Conservation (phyloP, 139 green algal genomes). For the Chara braunii region DNA sequence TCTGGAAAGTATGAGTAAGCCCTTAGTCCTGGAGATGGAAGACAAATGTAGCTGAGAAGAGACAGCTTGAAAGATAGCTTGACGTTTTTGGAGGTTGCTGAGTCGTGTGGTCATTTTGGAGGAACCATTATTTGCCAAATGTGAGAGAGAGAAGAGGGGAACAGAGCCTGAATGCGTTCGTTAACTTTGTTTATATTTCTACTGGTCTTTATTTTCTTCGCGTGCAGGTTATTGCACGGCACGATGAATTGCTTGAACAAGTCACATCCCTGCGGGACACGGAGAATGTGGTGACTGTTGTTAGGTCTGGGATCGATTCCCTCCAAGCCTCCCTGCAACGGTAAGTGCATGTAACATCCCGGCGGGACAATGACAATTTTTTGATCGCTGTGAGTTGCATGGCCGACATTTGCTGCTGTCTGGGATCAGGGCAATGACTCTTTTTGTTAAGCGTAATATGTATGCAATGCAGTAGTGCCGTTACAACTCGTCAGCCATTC, state of each 20-base stretch:
- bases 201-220: constrained; percentile 1
- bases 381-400: no score
- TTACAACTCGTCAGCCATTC: no score
- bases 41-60: background rate
- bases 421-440: no score
- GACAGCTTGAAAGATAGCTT: background rate
- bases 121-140: background rate
- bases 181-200: background rate
- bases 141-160: background rate
- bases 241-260: constrained; percentile 37
- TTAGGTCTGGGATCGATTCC: constrained; percentile 31
- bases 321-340: constrained; percentile 33
- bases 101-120: background rate
- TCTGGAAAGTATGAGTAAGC: no score
- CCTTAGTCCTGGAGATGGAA: no score
- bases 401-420: no score
- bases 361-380: no score
- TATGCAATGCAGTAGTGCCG: no score
- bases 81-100: background rate
- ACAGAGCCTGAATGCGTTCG: background rate
- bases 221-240: constrained; percentile 6
- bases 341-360: constrained; percentile 8
- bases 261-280: constrained; percentile 31
- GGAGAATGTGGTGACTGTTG: constrained; percentile 32
- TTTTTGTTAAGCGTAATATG: no score